Evolutionary conservation across 169 alveolate genomes (phyloP).

Genomic region (Eimeria maxima): DNA sequence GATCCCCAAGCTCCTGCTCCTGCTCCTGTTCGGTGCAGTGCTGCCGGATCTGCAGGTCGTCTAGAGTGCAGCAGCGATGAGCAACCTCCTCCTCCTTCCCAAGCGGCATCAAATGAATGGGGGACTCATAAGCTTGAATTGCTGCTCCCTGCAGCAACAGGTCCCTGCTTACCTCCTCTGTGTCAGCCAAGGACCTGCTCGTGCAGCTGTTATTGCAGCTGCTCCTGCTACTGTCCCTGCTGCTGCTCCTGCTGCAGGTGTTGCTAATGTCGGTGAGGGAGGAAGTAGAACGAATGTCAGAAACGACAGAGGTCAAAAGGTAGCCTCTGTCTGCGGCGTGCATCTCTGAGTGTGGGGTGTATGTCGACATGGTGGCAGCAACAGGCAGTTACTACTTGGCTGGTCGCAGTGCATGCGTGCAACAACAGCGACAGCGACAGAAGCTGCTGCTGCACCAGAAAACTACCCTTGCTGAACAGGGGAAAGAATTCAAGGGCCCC

Average conservation of each 20-base stretch:
- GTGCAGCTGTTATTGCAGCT: neutral
- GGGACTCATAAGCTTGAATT: neutral
- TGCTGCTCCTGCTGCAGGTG: neutral
- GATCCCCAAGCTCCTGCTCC: neutral
- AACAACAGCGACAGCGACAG: neutral
- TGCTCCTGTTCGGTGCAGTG: neutral
- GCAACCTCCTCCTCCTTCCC: neutral
- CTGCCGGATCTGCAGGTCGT: constrained; percentile 1
- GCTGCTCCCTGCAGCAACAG: neutral
- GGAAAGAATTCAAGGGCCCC: neutral
- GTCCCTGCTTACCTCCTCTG: neutral
- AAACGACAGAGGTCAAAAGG: neutral
- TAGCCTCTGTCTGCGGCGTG: neutral
- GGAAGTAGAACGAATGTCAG: neutral
- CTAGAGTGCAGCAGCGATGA: neutral
- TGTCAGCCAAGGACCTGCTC: neutral
- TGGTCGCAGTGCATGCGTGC: neutral
- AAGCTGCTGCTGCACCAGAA: neutral
- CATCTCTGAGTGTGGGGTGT: neutral
- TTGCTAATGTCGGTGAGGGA: neutral
- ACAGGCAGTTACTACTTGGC: neutral
- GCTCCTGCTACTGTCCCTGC: neutral
- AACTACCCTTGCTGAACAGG: neutral
- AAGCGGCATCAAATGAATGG: neutral
- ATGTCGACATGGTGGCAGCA: constrained; percentile 3